Percentiles rank a stretch among this genome's conserved stretches.
Conservation (phyloP, 768 basidiomycete species). For the Boletus rex-veris region DNA sequence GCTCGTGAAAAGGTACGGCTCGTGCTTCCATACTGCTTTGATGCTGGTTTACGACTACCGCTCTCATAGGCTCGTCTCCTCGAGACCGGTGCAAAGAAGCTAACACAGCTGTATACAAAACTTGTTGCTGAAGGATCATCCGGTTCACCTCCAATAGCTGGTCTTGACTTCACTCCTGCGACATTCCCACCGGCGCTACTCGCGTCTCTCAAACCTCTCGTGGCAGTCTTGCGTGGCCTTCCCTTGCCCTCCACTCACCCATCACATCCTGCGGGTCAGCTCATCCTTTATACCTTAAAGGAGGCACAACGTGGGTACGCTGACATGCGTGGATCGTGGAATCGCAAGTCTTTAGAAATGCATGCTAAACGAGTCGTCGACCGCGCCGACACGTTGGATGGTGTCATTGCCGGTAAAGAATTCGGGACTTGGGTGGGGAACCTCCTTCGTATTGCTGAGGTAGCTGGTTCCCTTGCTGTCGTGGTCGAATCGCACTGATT, state of each 20-base stretch:
- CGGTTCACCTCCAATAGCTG: constrained; percentile 62
- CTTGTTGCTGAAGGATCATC: constrained; percentile 84
- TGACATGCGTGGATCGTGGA: constrained; percentile 83
- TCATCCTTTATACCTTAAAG: constrained; percentile 60
- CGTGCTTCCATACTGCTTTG: neutral
- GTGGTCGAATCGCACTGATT: neutral
- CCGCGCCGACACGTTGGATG: constrained; percentile 64
- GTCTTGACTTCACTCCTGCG: constrained; percentile 49
- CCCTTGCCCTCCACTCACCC: constrained; percentile 80
- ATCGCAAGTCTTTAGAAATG: constrained; percentile 66
- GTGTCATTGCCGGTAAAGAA: constrained; percentile 63
- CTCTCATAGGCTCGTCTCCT: constrained; percentile 57
- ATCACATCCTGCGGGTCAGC: constrained; percentile 70
- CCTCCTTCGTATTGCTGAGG: constrained; percentile 64
- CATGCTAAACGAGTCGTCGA: constrained; percentile 69
- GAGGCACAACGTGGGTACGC: constrained; percentile 83
- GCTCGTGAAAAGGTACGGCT: constrained; percentile 49
- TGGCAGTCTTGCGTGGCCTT: constrained; percentile 64
- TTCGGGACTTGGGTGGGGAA: constrained; percentile 69
- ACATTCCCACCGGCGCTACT: constrained; percentile 56
- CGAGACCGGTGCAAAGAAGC: constrained; percentile 80
- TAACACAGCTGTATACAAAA: constrained; percentile 80
- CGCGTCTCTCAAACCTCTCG: constrained; percentile 56
- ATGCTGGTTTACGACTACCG: neutral
- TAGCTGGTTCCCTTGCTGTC: constrained; percentile 25